These are phyloP conservation scores for Alternaria longipes DNA, from an alignment of 2,329 filamentous ascomycete species.

Conservation along the genomic window DNA sequence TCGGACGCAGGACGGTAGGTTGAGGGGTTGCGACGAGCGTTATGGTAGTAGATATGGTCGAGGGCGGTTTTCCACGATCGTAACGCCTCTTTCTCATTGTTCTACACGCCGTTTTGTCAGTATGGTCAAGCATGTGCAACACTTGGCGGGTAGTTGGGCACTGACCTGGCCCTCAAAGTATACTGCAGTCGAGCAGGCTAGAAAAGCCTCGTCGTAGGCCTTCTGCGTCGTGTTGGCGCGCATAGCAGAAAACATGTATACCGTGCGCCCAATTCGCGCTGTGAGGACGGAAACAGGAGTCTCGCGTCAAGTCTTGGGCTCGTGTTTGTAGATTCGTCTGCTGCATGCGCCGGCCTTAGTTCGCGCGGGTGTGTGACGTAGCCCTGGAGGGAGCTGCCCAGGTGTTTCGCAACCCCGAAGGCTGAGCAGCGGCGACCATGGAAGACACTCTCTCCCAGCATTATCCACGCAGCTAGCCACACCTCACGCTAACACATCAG, in stretches of 20 bases:
- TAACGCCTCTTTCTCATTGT: slow-evolving; percentile 89
- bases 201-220: slow-evolving; percentile 95
- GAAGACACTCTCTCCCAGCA: slow-evolving; percentile 21
- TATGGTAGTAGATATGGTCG: slow-evolving; percentile 87
- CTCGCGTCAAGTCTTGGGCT: slow-evolving; percentile 18
- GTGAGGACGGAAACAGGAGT: slow-evolving; percentile 49
- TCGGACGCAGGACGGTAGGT: slow-evolving; percentile 77
- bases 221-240: slow-evolving; percentile 82
- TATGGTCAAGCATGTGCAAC: background rate
- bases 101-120: slow-evolving; percentile 61
- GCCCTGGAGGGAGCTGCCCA: slow-evolving; percentile 30
- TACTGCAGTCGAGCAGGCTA: slow-evolving; percentile 93
- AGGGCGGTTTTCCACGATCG: slow-evolving; percentile 90
- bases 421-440: slow-evolving; percentile 27
- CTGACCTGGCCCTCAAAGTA: slow-evolving; percentile 92
- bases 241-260: slow-evolving; percentile 47
- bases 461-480: slow-evolving; percentile 13
- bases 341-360: slow-evolving; percentile 32
- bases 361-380: slow-evolving; percentile 46
- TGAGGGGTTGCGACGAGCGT: slow-evolving; percentile 76
- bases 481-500: background rate
- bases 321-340: slow-evolving; percentile 33
- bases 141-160: slow-evolving; percentile 15
- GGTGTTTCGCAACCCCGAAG: slow-evolving; percentile 20
- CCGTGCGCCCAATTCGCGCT: slow-evolving; percentile 14